Conservation (phyloP, 768 basidiomycete genomes). For the Kwoniella dejecticola region DNA sequence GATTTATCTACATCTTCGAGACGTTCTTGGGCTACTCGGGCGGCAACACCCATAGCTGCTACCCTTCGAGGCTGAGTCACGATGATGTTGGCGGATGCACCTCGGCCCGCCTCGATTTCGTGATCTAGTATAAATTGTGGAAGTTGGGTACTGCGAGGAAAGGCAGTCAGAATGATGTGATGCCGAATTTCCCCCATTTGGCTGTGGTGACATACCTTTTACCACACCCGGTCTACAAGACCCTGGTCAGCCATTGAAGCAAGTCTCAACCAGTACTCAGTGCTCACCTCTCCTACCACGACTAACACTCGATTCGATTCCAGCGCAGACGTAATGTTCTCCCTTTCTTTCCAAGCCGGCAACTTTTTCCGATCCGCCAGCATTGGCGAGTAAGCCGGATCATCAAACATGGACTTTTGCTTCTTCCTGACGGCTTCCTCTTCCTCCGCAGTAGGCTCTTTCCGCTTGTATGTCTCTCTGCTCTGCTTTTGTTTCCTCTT, state of each 20-base stretch:
- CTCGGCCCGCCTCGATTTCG: constrained; percentile 65
- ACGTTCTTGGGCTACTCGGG: constrained; percentile 77
- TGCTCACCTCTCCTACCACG: constrained; percentile 80
- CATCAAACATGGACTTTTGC: constrained; percentile 61
- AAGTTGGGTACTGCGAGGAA: constrained; percentile 58
- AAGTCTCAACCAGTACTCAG: neutral
- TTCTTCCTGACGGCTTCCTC: constrained; percentile 54
- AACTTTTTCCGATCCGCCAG: constrained; percentile 64
- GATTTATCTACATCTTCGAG: constrained; percentile 60
- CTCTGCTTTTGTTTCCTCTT: constrained; percentile 26
- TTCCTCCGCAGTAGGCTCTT: constrained; percentile 39
- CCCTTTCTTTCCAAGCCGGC: constrained; percentile 73
- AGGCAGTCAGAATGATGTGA: neutral
- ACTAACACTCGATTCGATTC: constrained; percentile 69
- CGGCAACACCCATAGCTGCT: constrained; percentile 83
- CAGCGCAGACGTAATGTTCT: constrained; percentile 66
- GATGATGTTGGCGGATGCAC: constrained; percentile 72
- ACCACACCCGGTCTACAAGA: constrained; percentile 66
- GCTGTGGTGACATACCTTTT: constrained; percentile 58
- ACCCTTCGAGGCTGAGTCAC: constrained; percentile 88
- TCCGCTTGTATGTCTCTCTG: constrained; percentile 29
- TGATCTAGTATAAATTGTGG: constrained; percentile 89
- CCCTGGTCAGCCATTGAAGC: constrained; percentile 1
- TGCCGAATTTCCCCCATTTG: neutral
- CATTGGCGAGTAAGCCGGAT: constrained; percentile 64